Conservation (phyloP, 129 eudicot species). For the Lonicera japonica region DNA sequence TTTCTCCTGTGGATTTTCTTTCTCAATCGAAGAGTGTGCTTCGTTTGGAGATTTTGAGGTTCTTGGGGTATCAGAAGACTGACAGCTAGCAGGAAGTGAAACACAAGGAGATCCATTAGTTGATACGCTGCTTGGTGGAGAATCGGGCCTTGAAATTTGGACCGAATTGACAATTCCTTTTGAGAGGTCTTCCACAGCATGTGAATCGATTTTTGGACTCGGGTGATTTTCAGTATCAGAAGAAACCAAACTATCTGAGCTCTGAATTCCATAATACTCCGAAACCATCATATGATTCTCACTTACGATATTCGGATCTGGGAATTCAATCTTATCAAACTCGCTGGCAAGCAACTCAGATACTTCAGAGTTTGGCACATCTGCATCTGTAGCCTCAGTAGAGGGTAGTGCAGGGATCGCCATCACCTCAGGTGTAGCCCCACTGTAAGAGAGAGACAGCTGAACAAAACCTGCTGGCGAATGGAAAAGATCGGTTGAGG, state of each 20-base stretch:
- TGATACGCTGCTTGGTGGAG: slow-evolving; percentile 61
- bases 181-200: slow-evolving; percentile 5
- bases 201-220: slow-evolving; percentile 37
- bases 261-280: slow-evolving; percentile 57
- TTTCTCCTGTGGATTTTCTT: slow-evolving; percentile 30
- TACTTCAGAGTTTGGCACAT: slow-evolving; percentile 8
- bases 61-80: slow-evolving; percentile 43
- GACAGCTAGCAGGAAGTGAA: slow-evolving; percentile 37
- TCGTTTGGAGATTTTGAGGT: slow-evolving; percentile 35
- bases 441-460: slow-evolving; percentile 58
- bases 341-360: slow-evolving; percentile 27
- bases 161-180: slow-evolving; percentile 8
- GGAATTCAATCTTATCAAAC: slow-evolving; percentile 77
- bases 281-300: slow-evolving; percentile 88
- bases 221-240: slow-evolving; percentile 56
- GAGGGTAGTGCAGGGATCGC: slow-evolving; percentile 28
- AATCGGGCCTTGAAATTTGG: slow-evolving; percentile 36
- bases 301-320: slow-evolving; percentile 68
- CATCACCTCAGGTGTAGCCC: slow-evolving; percentile 70
- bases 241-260: slow-evolving; percentile 62
- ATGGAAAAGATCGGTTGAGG: slow-evolving; percentile 87
- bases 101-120: slow-evolving; percentile 43
- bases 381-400: slow-evolving; percentile 1
- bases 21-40: slow-evolving; percentile 33
- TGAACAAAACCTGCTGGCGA: slow-evolving; percentile 93